Evolutionary conservation across 306 rosid genomes (phyloP).

Genomic region (Rosa chinensis): DNA sequence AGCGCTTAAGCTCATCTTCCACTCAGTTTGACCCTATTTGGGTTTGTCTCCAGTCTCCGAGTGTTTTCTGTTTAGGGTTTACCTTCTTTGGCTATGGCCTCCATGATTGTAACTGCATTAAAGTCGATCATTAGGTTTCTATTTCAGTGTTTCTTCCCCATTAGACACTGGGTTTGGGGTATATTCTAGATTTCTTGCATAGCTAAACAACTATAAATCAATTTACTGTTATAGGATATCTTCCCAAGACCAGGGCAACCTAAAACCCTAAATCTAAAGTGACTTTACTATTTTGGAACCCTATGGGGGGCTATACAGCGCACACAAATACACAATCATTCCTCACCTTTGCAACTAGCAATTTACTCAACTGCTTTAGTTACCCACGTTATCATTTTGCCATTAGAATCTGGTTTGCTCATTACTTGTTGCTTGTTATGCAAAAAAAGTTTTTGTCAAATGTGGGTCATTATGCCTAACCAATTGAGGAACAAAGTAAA

Average conservation of each 20-base stretch:
- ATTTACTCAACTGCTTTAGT: constrained; percentile 37
- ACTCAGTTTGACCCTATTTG: not conserved
- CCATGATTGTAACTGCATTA: not conserved
- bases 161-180: not conserved
- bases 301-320: not conserved
- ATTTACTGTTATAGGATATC: not conserved
- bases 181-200: not conserved
- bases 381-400: constrained; percentile 44
- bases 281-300: constrained; percentile 1
- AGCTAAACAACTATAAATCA: not conserved
- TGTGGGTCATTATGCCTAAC: constrained; percentile 42
- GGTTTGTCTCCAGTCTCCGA: not conserved
- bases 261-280: not conserved
- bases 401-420: constrained; percentile 34
- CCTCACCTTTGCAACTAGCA: constrained; percentile 22
- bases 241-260: not conserved
- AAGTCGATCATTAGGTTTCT: not conserved
- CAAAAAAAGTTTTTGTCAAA: constrained; percentile 40
- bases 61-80: not conserved
- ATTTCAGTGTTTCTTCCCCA: not conserved
- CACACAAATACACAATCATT: constrained; percentile 18
- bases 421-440: constrained; percentile 49
- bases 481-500: constrained; percentile 33
- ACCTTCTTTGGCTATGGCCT: not conserved
- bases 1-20: not conserved